phyloP scores from a whole-genome alignment of 805 yeast genomes.

The Lipomyces starkeyi region DNA sequence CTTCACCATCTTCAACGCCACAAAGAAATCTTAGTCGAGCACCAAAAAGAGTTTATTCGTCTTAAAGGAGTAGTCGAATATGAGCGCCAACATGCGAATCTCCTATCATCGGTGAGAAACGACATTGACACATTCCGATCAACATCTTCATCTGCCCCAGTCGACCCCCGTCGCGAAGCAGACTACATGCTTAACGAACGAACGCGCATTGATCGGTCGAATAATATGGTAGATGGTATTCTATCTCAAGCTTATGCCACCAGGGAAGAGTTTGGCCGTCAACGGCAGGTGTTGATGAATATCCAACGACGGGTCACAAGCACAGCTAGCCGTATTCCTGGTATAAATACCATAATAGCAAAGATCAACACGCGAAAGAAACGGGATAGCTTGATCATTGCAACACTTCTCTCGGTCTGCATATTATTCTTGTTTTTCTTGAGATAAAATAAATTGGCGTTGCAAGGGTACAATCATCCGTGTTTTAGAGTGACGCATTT shows the following conservation, averaged over 20 bases:
- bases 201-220: conserved; percentile 71
- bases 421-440: conserved; percentile 51
- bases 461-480: not conserved
- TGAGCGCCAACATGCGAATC: conserved; percentile 76
- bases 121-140: conserved; percentile 76
- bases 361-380: conserved; percentile 87
- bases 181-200: conserved; percentile 82
- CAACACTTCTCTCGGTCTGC: conserved; percentile 73
- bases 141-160: conserved; percentile 37
- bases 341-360: conserved; percentile 72
- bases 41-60: conserved; percentile 64
- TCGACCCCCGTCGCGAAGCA: conserved; percentile 52
- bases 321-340: conserved; percentile 76
- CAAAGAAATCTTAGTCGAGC: conserved; percentile 74
- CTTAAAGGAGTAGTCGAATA: conserved; percentile 65
- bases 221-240: conserved; percentile 76
- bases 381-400: conserved; percentile 85
- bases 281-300: conserved; percentile 64
- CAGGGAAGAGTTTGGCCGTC: conserved; percentile 79
- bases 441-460: conserved; percentile 12
- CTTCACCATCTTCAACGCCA: conserved; percentile 84
- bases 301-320: conserved; percentile 69
- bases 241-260: conserved; percentile 88
- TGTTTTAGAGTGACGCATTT: not conserved
- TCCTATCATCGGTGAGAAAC: conserved; percentile 74